Evolutionary conservation across 805 yeast species (phyloP), one percentile per base, ranked within the genome.

Genomic region (Saccharomycopsis oosterbeekiorum): DNA sequence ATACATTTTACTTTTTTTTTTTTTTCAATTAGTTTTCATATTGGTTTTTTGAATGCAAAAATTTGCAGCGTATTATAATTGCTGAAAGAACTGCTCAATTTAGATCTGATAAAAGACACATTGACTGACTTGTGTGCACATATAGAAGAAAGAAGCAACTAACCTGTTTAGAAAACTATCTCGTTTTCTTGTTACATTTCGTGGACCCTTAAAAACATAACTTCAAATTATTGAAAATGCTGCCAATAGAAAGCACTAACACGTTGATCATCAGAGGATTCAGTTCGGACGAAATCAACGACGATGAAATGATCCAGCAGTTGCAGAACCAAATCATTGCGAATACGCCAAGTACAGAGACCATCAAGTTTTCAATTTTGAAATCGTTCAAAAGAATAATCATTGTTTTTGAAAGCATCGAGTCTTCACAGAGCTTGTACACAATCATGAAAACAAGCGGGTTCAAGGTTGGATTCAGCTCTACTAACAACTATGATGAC

Each of bases 291-390:
- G 60, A 64, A 24, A 59, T 71, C 41, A 66, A 65, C 1, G 65
- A 67, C 59, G 59, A 57, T 4, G 59, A 47, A 1, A 65, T 58
- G 55, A 67, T 71, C 55, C 36, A 47, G 11, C 37, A 57, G 1
- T 60, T 71, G 1, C 73, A 71, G 24, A 65, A 69, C n/a, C 67
- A 68, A 34, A 65, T 71, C 9, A 59, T 70, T 0, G 61, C 56
- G 10, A 58, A 65, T 11, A 61, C 69, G 11, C 57, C 65, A 21
- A 29, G 12, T 4, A 15, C 39, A 12, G 65, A 64, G 15, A 61
- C 67, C 0, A 64, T 70, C 4, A 71, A 71, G 56, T 71, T 71
- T 63, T 64, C 71, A 41, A 65, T 71, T 4, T 65, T 71, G n/a
- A 65, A 62, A 26, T 59, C 66, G 0, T 67, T 71, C 55, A 66